A percentile compares a stretch with the other conserved stretches of the same genome.
These are phyloP conservation scores for Acacia pycnantha DNA, from an alignment of 331 rosid species.

Conservation along the genomic window DNA sequence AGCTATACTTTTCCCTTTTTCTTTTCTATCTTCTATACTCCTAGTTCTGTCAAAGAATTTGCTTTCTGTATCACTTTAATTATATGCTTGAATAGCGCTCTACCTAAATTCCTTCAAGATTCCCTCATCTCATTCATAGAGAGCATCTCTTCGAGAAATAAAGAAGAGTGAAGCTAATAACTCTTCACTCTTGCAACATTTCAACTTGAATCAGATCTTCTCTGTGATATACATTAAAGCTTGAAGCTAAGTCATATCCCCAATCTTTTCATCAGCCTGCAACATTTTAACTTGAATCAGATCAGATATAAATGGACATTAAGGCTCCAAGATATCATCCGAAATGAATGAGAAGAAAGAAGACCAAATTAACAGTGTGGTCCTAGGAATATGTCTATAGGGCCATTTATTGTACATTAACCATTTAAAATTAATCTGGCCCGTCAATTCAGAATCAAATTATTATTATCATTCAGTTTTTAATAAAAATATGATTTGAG, in stretches of 20 bases:
- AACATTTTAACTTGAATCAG: constrained; percentile 30
- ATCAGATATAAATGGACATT: constrained; percentile 17
- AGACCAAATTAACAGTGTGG: background rate
- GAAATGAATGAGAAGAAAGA: background rate
- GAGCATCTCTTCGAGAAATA: constrained; percentile 10
- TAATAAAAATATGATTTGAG: background rate
- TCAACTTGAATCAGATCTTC: constrained; percentile 27
- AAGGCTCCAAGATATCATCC: background rate
- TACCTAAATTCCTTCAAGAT: background rate
- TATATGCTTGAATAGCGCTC: constrained; percentile 21
- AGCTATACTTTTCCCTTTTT: constrained; percentile 6
- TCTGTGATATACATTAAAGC: constrained; percentile 11
- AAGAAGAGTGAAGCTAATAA: constrained; percentile 23
- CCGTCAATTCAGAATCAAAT: background rate
- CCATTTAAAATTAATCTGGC: no score
- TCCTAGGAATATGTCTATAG: background rate
- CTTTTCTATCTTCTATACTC: constrained; percentile 13
- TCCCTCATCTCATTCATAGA: background rate
- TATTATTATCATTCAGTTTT: background rate
- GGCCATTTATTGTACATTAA: background rate
- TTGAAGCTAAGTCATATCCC: constrained; percentile 9
- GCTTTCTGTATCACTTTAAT: constrained; percentile 23
- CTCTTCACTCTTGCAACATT: constrained; percentile 26
- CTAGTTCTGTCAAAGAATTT: constrained; percentile 29
- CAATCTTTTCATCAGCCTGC: constrained; percentile 35